Evolutionary conservation across 1,284 basidiomycete species (phyloP), one percentile per base, ranked within the genome.

Genomic region (Sporisorium iseilematis-ciliati): DNA sequence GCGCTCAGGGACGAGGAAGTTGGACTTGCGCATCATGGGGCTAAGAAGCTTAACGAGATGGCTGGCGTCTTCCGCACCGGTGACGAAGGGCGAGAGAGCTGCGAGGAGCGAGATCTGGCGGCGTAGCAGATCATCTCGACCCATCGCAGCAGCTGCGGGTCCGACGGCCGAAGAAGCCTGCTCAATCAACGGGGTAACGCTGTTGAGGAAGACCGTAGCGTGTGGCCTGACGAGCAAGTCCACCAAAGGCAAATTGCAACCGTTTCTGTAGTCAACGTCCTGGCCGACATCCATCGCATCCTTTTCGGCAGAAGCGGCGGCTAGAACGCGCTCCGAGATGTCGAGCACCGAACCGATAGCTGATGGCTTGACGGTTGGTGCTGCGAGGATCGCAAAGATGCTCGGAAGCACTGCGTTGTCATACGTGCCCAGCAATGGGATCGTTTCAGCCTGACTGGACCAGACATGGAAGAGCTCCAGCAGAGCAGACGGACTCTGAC

Each of bases 401-500:
- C 92, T 91, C 6, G 91, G 91, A 16, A 99, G 86, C 2, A 92
- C 88, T 1, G 88, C 87, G 0, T 87, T 77, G 81, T 98, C 92
- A 81, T 91, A 92, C 20, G 89, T 86, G 49, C 91, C 90, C 21
- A 98, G 88, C 81, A 90, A 90, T 5, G 82, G 82, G 11, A 90
- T 88, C 63, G 91, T 89, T 11, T 91, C 88, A 0, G 87, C 86
- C 26, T 89, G 88, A 10, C 87, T 84, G 0, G 93, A 90, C 91
- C 96, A 97, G 3, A 90, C 88, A 66, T 91, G 89, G 85, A 98
- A 92, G 1, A 99, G 88, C 38, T 97, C 93, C 43, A 99, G 88
- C 29, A 97, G 88, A 0, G 94, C 91, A 0, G 95, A 96, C 0
- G 95, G 94, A 0, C 93, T 90, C 86, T 99, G 96, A 0, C 92